Base-by-base conservation (phyloP, 225 moss, liverwort and hornwort species). In the Thuidium tamariscinum region DNA sequence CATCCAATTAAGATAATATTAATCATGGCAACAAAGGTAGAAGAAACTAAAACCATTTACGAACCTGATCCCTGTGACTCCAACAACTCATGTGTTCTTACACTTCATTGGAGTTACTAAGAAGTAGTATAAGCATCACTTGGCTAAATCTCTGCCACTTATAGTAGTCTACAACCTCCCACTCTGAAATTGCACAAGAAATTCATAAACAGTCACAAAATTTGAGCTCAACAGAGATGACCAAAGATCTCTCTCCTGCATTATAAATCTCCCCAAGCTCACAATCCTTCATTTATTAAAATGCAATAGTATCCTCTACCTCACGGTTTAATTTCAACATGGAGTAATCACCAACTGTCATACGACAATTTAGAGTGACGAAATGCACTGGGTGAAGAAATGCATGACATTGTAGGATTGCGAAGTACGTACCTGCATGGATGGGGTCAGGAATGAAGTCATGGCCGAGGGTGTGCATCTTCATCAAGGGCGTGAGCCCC, bases 391-490 rank as follows among this genome's bases (percentile, higher is more conserved):
- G n/a, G 22, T 51, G 76, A 23, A 54, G 54, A 76, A 9, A 76
- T 56, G 37, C 39, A 77, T 56, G 77, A n/a, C 54, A 23, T 21
- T 30, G 32, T 19, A 41, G 49, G 55, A 82, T 72, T 14, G 30
- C 74, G 64, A 77, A 34, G 42, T 49, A 26, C 37, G 26, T 26
- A 89, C 92, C 92, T 79, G 92, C 89, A 51, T 92, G 92, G 32
- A 92, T 92, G 68, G 91, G 92, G 68, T 92, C 92, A 62, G 92
- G 92, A 70, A 92, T 59, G 63, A 92, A 92, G 64, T 91, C 91
- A 62, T 92, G 92, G 63, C 92, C 92, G 29, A 92, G 92, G 5
- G 92, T 91, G 82, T 92, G 92, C 92, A 92, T 92, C 84, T 92
- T 92, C 92, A 92, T 39, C 84, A 92, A 71, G 19, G 92, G 92